Conservation (phyloP, 2,329 filamentous ascomycete genomes). For the Pseudofabraea citricarpa region DNA sequence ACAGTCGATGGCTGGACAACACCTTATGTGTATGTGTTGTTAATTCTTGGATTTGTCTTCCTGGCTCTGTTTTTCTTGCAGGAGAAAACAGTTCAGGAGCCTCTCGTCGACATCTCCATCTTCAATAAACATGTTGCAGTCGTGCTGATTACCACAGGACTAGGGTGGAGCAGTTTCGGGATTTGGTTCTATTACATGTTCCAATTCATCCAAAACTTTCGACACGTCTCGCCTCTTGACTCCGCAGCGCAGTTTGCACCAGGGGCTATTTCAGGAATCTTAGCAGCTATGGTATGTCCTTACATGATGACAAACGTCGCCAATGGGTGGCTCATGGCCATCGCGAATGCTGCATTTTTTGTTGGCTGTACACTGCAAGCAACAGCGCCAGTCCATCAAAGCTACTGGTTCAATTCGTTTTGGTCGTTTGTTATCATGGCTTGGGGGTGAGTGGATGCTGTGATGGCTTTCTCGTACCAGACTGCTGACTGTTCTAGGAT, state of each 20-base stretch:
- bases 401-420: constrained; percentile 60
- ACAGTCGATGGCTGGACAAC: constrained; percentile 41
- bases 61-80: constrained; percentile 48
- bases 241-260: constrained; percentile 20
- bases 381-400: constrained; percentile 45
- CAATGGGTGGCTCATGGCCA: constrained; percentile 26
- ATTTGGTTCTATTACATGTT: constrained; percentile 8
- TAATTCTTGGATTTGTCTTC: constrained; percentile 51
- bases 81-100: constrained; percentile 34
- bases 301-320: constrained; percentile 22
- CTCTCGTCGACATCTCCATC: constrained; percentile 50
- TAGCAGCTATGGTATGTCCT: constrained; percentile 20
- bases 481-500: constrained; percentile 30
- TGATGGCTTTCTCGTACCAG: background rate
- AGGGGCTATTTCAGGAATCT: constrained; percentile 15
- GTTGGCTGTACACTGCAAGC: constrained; percentile 33
- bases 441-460: constrained; percentile 35
- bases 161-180: constrained; percentile 7
- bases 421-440: constrained; percentile 50
- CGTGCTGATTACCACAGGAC: constrained; percentile 20
- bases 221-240: constrained; percentile 18
- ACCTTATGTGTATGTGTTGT: constrained; percentile 36
- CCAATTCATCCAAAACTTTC: constrained; percentile 7
- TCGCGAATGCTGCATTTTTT: constrained; percentile 27
- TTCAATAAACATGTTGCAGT: constrained; percentile 43